phyloP scores from a whole-genome alignment of 352 stramenopile species.

The Pseudoperonospora humuli region DNA sequence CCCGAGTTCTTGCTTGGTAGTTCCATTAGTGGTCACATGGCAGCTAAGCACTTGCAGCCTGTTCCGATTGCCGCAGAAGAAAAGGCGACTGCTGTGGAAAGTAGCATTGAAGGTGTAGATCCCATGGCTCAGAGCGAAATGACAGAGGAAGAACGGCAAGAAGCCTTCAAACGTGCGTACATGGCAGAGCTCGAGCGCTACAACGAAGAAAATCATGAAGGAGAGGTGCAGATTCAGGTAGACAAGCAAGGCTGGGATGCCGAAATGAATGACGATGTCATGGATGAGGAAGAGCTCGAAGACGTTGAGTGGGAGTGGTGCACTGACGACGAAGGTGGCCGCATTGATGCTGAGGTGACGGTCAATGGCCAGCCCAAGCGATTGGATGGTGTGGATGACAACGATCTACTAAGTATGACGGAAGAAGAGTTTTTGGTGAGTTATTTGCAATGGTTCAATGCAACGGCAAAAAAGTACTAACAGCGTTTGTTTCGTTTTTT shows the following conservation, averaged over 20 bases:
- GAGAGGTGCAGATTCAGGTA: conserved; percentile 70
- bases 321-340: conserved; percentile 42
- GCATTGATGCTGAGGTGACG: conserved; percentile 43
- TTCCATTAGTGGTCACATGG: conserved; percentile 83
- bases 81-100: conserved; percentile 24
- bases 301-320: conserved; percentile 84
- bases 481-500: background rate
- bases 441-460: background rate
- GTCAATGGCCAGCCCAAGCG: conserved; percentile 62
- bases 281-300: conserved; percentile 73
- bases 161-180: conserved; percentile 77
- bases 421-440: conserved; percentile 80
- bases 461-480: background rate
- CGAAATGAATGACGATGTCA: conserved; percentile 65
- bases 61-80: conserved; percentile 27
- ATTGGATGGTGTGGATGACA: conserved; percentile 61
- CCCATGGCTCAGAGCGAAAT: conserved; percentile 56
- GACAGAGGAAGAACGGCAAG: conserved; percentile 74
- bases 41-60: conserved; percentile 65
- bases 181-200: conserved; percentile 79
- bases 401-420: conserved; percentile 79
- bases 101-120: conserved; percentile 41
- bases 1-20: conserved; percentile 78
- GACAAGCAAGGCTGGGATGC: conserved; percentile 80
- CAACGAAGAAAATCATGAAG: conserved; percentile 76